A percentile compares a stretch with the other conserved stretches of the same genome.
These are phyloP conservation scores for Lignosus rhinocerotis DNA, from an alignment of 1,284 basidiomycete genomes.

Conservation along the genomic window DNA sequence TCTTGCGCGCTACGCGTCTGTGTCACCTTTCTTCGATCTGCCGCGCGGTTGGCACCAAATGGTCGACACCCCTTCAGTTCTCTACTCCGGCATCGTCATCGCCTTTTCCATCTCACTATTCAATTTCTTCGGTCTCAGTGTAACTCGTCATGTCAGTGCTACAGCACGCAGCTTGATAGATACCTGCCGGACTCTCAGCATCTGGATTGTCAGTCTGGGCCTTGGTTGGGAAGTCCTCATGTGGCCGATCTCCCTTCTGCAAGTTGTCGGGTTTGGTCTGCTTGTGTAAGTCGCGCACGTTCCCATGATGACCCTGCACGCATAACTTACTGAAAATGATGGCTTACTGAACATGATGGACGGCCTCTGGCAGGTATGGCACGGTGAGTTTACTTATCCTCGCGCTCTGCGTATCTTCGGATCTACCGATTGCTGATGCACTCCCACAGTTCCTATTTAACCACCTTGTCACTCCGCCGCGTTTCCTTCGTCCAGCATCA, in stretches of 20 bases:
- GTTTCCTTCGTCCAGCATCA: conserved; percentile 50
- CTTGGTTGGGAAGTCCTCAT: conserved; percentile 92
- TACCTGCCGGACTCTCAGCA: conserved; percentile 93
- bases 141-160: conserved; percentile 88
- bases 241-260: conserved; percentile 83
- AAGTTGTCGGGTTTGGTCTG: conserved; percentile 86
- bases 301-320: conserved; percentile 15
- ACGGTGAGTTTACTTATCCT: conserved; percentile 26
- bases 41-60: conserved; percentile 90
- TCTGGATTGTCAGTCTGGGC: conserved; percentile 84
- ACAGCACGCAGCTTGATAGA: conserved; percentile 91
- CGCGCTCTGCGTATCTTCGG: not conserved
- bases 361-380: conserved; percentile 31
- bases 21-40: conserved; percentile 78
- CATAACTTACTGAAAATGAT: not conserved
- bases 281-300: conserved; percentile 71
- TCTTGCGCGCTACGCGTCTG: conserved; percentile 56
- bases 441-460: conserved; percentile 67
- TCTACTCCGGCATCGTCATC: conserved; percentile 78
- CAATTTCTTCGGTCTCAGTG: conserved; percentile 94
- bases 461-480: conserved; percentile 63
- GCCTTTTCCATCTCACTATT: conserved; percentile 77
- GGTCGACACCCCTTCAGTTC: conserved; percentile 75
- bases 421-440: conserved; percentile 4
- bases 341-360: not conserved